Conservation (phyloP, 2,329 filamentous ascomycete genomes). For the Coleophoma cylindrospora region DNA sequence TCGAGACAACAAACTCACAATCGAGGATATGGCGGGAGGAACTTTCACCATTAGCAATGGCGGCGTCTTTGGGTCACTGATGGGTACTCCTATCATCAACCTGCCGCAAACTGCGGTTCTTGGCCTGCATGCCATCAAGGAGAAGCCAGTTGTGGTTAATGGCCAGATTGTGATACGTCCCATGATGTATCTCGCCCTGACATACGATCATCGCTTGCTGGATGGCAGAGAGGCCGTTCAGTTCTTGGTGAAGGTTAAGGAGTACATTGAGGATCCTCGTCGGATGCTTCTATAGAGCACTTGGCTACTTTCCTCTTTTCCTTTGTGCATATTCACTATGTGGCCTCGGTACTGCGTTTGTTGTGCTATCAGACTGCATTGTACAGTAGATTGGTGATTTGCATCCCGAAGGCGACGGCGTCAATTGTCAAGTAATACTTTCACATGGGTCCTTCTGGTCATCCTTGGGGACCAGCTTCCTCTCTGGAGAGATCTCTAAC, state of each 20-base stretch:
- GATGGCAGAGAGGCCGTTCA: conserved; percentile 94
- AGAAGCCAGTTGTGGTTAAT: conserved; percentile 82
- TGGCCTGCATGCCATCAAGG: conserved; percentile 94
- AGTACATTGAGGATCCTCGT: conserved; percentile 92
- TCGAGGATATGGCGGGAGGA: conserved; percentile 98
- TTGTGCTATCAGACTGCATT: not conserved
- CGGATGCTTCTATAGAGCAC: conserved; percentile 68
- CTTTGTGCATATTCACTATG: not conserved
- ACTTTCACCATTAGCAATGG: conserved; percentile 98
- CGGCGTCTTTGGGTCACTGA: conserved; percentile 92
- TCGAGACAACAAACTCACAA: conserved; percentile 91
- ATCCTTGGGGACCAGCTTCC: too few relatives aligned
- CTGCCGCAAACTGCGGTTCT: conserved; percentile 88
- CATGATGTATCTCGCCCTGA: conserved; percentile 99
- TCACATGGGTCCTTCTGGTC: too few relatives aligned
- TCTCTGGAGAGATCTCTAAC: too few relatives aligned
- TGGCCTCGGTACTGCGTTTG: not conserved
- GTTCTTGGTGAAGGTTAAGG: conserved; percentile 95
- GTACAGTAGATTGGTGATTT: not conserved
- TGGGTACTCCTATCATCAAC: conserved; percentile 99
- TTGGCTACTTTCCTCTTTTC: not conserved
- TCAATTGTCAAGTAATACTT: too few relatives aligned
- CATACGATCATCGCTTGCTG: conserved; percentile 93
- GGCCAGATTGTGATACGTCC: conserved; percentile 93
- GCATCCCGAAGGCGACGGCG: conserved; percentile 13